These are phyloP conservation scores for Candida palmyrensis DNA, from an alignment of 805 yeast genomes.

Conservation along the genomic window DNA sequence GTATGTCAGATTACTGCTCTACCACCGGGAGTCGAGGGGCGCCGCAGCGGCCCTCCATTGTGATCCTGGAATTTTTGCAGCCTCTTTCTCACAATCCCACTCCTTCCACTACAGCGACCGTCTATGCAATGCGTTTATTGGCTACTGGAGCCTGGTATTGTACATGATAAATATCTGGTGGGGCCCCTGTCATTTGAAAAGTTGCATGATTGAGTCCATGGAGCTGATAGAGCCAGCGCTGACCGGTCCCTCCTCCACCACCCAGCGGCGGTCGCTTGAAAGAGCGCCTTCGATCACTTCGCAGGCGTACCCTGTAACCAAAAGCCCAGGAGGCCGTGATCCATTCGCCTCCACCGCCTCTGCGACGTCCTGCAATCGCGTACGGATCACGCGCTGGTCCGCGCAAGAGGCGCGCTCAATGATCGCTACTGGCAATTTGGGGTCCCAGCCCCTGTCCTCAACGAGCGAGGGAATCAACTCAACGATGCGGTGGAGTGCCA, in stretches of 20 bases:
- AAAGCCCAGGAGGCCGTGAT: slow-evolving; percentile 87
- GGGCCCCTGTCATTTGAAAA: too few relatives aligned
- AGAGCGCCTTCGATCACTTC: slow-evolving; percentile 35
- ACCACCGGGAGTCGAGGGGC: too few relatives aligned
- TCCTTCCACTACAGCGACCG: too few relatives aligned
- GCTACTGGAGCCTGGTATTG: too few relatives aligned
- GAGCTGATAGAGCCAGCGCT: too few relatives aligned
- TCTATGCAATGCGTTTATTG: too few relatives aligned
- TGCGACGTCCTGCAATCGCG: slow-evolving; percentile 60
- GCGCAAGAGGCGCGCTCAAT: slow-evolving; percentile 92
- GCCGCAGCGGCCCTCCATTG: too few relatives aligned
- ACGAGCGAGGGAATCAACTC: slow-evolving; percentile 47
- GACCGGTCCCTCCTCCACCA: slow-evolving; percentile 44
- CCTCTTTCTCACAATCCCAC: too few relatives aligned
- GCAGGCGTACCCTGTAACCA: slow-evolving; percentile 80
- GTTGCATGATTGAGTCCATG: too few relatives aligned
- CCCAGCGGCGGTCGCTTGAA: slow-evolving; percentile 32
- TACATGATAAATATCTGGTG: too few relatives aligned
- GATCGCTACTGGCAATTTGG: slow-evolving; percentile 70
- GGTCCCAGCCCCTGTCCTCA: slow-evolving; percentile 56
- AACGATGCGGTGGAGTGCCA: slow-evolving; percentile 79
- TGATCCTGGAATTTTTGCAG: too few relatives aligned
- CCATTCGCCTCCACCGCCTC: slow-evolving; percentile 74
- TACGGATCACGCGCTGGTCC: slow-evolving; percentile 81
- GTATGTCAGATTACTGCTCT: too few relatives aligned